Evolutionary conservation across 2,329 filamentous ascomycete species (phyloP).

Genomic region (Ophiognomonia clavigignenti-juglandacearum): DNA sequence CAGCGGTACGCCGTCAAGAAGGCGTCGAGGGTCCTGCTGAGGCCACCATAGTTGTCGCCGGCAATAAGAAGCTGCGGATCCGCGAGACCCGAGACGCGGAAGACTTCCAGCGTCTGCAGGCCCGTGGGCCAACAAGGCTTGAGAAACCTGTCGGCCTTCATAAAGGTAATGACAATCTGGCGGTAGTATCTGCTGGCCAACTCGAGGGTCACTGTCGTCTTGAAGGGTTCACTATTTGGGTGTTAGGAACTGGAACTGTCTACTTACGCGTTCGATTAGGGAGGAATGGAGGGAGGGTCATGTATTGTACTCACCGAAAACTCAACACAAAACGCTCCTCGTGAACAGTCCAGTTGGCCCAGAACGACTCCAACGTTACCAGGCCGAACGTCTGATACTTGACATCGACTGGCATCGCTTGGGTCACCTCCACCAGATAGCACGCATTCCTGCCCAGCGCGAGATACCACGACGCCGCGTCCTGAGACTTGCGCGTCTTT

Average conservation of each 20-base stretch:
- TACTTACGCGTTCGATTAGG: no score
- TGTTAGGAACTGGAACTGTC: no score
- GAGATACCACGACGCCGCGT: constrained; percentile 50
- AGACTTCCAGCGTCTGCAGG: constrained; percentile 47
- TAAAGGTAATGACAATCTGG: constrained; percentile 48
- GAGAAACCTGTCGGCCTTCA: constrained; percentile 49
- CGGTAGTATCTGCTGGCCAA: constrained; percentile 51
- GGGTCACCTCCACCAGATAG: constrained; percentile 45
- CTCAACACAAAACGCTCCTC: constrained; percentile 53
- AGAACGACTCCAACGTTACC: constrained; percentile 46
- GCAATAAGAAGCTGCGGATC: constrained; percentile 49
- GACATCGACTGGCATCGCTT: constrained; percentile 41
- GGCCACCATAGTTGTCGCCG: constrained; percentile 48
- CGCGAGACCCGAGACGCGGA: constrained; percentile 47
- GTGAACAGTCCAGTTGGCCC: constrained; percentile 43
- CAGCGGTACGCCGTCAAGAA: constrained; percentile 50
- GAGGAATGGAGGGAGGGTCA: background rate
- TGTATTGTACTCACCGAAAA: constrained; percentile 42
- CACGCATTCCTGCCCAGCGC: constrained; percentile 50
- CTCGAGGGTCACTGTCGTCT: constrained; percentile 28
- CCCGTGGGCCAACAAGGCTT: constrained; percentile 56
- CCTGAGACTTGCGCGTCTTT: constrained; percentile 39
- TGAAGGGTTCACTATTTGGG: constrained; percentile 26
- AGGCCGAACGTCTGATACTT: constrained; percentile 47
- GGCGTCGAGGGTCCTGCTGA: constrained; percentile 49